phyloP scores from a whole-genome alignment of 768 basidiomycete species.

The Mycena galopus region DNA sequence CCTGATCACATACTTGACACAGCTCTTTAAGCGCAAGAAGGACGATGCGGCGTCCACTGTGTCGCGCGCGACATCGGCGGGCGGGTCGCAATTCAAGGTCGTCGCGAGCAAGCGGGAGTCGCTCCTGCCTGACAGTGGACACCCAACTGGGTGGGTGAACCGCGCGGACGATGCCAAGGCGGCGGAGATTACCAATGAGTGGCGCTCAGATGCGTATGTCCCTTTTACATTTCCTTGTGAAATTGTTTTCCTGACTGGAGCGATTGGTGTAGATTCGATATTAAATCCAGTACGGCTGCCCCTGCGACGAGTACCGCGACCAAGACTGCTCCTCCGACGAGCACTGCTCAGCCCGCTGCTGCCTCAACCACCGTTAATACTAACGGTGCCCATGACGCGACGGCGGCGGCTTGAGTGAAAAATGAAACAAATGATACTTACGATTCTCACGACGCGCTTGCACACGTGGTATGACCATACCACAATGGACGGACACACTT shows the following conservation, averaged over 20 bases:
- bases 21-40: slow-evolving; percentile 74
- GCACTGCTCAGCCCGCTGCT: not conserved
- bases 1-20: not conserved
- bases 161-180: slow-evolving; percentile 57
- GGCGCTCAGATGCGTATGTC: slow-evolving; percentile 59
- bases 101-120: slow-evolving; percentile 81
- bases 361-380: not conserved
- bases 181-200: slow-evolving; percentile 49
- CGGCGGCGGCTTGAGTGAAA: not conserved
- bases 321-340: not conserved
- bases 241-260: not conserved
- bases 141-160: slow-evolving; percentile 81
- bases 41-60: slow-evolving; percentile 45
- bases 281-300: not conserved
- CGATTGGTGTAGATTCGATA: slow-evolving; percentile 5
- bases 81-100: slow-evolving; percentile 81
- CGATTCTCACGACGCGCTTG: not conserved
- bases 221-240: not conserved
- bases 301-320: not conserved
- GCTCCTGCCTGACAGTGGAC: slow-evolving; percentile 71
- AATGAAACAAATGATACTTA: not conserved
- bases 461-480: too few species aligned
- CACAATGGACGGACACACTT: not conserved
- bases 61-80: not conserved
- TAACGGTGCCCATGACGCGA: not conserved